Conservation (phyloP, 2,329 filamentous ascomycete species). For the Tothia fuscella region DNA sequence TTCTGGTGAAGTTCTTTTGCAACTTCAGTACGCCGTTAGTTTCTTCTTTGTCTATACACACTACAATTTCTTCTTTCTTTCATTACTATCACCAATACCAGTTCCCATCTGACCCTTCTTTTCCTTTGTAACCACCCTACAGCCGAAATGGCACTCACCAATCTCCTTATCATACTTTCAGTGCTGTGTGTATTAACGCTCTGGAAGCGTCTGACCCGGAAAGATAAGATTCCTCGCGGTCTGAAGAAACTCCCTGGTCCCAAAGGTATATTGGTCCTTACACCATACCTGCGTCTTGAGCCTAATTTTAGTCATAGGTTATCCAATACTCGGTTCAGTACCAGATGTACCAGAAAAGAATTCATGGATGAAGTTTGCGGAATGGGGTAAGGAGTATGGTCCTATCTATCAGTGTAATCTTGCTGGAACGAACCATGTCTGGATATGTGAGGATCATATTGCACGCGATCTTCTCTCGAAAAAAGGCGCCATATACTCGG, state of each 20-base stretch:
- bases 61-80: too few relatives aligned
- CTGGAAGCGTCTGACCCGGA: constrained; percentile 18
- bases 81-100: too few relatives aligned
- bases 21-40: too few relatives aligned
- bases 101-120: too few relatives aligned
- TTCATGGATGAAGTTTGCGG: constrained; percentile 33
- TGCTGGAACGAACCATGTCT: constrained; percentile 33
- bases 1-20: too few relatives aligned
- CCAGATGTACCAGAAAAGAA: constrained; percentile 33
- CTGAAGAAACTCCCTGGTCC: constrained; percentile 28
- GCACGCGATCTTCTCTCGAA: constrained; percentile 32
- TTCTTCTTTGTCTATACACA: too few relatives aligned
- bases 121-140: too few relatives aligned
- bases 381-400: constrained; percentile 33
- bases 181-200: constrained; percentile 19
- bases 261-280: constrained; percentile 22
- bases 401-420: constrained; percentile 35
- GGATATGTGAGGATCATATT: constrained; percentile 32
- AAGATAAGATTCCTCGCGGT: constrained; percentile 17
- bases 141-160: constrained; percentile 25
- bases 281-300: too few relatives aligned
- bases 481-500: constrained; percentile 34
- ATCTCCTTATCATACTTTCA: constrained; percentile 18
- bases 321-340: constrained; percentile 31
- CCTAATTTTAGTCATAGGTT: constrained; percentile 19